Base-by-base conservation (phyloP, 78 protist genomes). In the Dictyostelium capitatum region DNA sequence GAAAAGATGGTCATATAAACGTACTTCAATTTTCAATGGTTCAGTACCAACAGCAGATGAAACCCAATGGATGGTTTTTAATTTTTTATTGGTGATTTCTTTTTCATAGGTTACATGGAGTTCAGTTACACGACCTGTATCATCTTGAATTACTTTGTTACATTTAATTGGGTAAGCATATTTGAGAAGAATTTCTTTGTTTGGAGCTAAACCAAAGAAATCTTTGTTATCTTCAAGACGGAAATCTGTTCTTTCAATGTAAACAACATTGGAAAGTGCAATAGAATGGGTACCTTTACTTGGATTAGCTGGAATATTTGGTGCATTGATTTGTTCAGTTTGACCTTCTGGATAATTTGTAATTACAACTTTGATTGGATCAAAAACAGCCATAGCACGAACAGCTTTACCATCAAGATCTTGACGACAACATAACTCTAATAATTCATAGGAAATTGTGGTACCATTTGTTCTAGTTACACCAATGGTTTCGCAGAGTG, bases 51-150 rank as follows among this genome's bases (percentile, higher is more conserved):
- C 56, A 2, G 14, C 17, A 41, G 93, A n/a, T 37, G 96, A 73
- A 37, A 98, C 98, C 99, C 99, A 98, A 80, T 98, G 98, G 59
- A 98, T 96, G 67, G 97, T 70, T 15, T 98, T 98, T 53, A 95
- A 96, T 67, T 91, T 80, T 85, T 95, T 97, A 43, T 20, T 30
- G 50, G 65, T 28, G 62, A 62, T 64, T 32, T 25, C 75, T 10
- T 57, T 51, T n/a, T 96, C 97, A 59, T 75, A 77, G 59, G 91
- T 80, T 64, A 69, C 83, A n/a, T 41, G 74, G 23, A 98, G 23
- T 43, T 94, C 90, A 59, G 10, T 14, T 25, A 97, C 96, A 37
- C 77, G 46, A 30, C 98, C 97, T 17, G 37, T 47, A 0, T 80
- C 85, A 70, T 97, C 96, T n/a, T 19, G 10, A 54, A 75, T 74